Percentiles rank a stretch among this genome's conserved stretches.
phyloP scores from a whole-genome alignment of 2,329 filamentous ascomycete genomes.

The Ramularia endophylla region DNA sequence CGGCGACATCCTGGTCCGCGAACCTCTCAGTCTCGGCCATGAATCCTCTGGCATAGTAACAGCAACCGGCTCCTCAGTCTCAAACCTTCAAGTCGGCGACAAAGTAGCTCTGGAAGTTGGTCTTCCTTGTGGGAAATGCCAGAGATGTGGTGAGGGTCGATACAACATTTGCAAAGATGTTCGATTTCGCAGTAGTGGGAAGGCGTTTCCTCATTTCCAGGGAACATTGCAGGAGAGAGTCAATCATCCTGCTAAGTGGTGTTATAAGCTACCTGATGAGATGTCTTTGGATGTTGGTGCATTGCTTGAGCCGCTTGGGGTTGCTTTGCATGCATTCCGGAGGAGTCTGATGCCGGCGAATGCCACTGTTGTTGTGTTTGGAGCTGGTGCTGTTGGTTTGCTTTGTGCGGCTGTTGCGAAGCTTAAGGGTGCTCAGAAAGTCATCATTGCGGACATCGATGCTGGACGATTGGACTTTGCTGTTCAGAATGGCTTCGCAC shows the following conservation, averaged over 20 bases:
- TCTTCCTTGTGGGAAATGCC: slow-evolving; percentile 65
- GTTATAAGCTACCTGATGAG: slow-evolving; percentile 50
- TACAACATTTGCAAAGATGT: slow-evolving; percentile 59
- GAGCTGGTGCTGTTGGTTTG: slow-evolving; percentile 56
- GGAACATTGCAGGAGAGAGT: slow-evolving; percentile 58
- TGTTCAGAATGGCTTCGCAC: slow-evolving; percentile 44
- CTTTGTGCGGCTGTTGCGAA: slow-evolving; percentile 53
- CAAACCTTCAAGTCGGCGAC: slow-evolving; percentile 64
- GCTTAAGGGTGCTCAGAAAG: slow-evolving; percentile 47
- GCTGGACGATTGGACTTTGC: slow-evolving; percentile 52
- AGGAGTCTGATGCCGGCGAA: slow-evolving; percentile 44
- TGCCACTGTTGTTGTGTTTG: slow-evolving; percentile 52
- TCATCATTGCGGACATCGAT: slow-evolving; percentile 58
- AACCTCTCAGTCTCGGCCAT: slow-evolving; percentile 75
- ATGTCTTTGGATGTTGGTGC: slow-evolving; percentile 53
- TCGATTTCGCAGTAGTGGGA: slow-evolving; percentile 54
- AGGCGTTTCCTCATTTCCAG: slow-evolving; percentile 56
- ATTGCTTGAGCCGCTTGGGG: slow-evolving; percentile 54
- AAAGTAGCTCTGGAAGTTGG: slow-evolving; percentile 91
- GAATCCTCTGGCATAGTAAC: slow-evolving; percentile 76
- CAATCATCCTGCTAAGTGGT: slow-evolving; percentile 57
- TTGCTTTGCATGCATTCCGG: slow-evolving; percentile 54
- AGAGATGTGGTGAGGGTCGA: slow-evolving; percentile 49
- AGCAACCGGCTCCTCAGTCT: slow-evolving; percentile 52
- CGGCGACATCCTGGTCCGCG: slow-evolving; percentile 74